A percentile compares a stretch with the other conserved stretches of the same genome.
These are phyloP conservation scores for Butyriboletus appendiculatus DNA, from an alignment of 1,284 basidiomycete genomes.

Conservation along the genomic window DNA sequence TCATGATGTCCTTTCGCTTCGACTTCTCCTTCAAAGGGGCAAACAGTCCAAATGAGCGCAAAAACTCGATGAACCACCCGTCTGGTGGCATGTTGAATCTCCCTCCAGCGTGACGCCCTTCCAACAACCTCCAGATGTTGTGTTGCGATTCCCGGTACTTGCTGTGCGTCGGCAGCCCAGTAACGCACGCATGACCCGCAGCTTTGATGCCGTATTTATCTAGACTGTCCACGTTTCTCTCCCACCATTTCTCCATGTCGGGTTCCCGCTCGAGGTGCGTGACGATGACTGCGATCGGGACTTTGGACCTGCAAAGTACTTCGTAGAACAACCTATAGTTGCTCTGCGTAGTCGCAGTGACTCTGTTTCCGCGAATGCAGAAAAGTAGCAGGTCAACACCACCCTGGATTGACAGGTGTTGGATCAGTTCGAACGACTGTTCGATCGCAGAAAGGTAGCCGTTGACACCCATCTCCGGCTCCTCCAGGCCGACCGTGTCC, in stretches of 20 bases:
- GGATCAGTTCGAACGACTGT: constrained; percentile 38
- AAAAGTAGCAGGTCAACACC: constrained; percentile 43
- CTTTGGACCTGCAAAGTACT: constrained; percentile 34
- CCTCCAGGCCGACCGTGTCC: constrained; percentile 44
- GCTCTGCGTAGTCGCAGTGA: constrained; percentile 33
- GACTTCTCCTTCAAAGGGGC: constrained; percentile 22
- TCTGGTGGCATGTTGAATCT: constrained; percentile 33
- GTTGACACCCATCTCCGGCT: constrained; percentile 32
- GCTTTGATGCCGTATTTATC: constrained; percentile 29
- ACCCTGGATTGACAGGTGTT: constrained; percentile 25
- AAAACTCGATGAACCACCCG: constrained; percentile 25
- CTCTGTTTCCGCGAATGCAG: constrained; percentile 39
- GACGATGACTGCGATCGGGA: constrained; percentile 41
- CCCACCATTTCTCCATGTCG: constrained; percentile 35
- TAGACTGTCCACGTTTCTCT: constrained; percentile 23
- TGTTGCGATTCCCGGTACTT: constrained; percentile 29
- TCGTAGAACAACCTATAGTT: constrained; percentile 42
- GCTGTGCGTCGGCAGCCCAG: constrained; percentile 27
- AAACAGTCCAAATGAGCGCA: constrained; percentile 30
- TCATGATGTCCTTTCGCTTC: constrained; percentile 28
- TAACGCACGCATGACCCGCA: constrained; percentile 34
- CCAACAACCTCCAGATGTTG: constrained; percentile 21
- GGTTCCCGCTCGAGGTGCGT: constrained; percentile 41
- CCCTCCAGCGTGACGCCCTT: constrained; percentile 9
- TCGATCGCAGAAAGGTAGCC: constrained; percentile 35